A percentile compares a stretch with the other conserved stretches of the same genome.
Conservation (phyloP, 306 rosid species). For the Cucumis cinereus region DNA sequence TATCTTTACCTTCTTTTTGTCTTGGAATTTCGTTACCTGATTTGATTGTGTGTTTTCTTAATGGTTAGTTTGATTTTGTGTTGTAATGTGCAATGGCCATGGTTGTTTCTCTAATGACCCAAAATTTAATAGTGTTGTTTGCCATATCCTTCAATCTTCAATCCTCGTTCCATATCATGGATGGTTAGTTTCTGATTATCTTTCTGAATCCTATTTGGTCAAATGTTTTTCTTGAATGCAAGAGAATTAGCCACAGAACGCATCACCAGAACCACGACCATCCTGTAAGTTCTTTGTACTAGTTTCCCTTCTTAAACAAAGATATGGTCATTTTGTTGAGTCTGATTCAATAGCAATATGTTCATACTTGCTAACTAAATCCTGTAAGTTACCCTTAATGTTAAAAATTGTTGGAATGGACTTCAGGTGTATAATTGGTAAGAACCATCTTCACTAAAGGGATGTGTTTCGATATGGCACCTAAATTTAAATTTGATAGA, state of each 20-base stretch:
- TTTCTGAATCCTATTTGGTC: background rate
- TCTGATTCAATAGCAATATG: background rate
- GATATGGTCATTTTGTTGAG: background rate
- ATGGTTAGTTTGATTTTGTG: background rate
- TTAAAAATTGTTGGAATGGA: no score
- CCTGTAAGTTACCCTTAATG: no score
- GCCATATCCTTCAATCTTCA: slow-evolving; percentile 90
- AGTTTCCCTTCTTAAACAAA: background rate
- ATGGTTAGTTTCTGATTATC: slow-evolving; percentile 45
- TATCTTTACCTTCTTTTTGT: background rate
- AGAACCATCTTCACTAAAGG: no score
- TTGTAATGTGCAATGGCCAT: slow-evolving; percentile 67
- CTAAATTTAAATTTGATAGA: no score
- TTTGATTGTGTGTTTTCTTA: background rate
- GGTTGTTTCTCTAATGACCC: slow-evolving; percentile 81
- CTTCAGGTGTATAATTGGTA: no score
- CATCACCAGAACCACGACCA: slow-evolving; percentile 99
- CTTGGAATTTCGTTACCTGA: background rate
- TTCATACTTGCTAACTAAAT: no score
- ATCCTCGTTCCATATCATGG: slow-evolving; percentile 97
- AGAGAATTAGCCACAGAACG: slow-evolving; percentile 99
- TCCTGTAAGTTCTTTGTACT: slow-evolving; percentile 40
- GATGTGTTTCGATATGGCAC: no score
- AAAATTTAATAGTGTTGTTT: slow-evolving; percentile 71
- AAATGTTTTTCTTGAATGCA: slow-evolving; percentile 5